phyloP scores from a whole-genome alignment of 140 eudicot genomes.

The Erigeron philadelphicus region DNA sequence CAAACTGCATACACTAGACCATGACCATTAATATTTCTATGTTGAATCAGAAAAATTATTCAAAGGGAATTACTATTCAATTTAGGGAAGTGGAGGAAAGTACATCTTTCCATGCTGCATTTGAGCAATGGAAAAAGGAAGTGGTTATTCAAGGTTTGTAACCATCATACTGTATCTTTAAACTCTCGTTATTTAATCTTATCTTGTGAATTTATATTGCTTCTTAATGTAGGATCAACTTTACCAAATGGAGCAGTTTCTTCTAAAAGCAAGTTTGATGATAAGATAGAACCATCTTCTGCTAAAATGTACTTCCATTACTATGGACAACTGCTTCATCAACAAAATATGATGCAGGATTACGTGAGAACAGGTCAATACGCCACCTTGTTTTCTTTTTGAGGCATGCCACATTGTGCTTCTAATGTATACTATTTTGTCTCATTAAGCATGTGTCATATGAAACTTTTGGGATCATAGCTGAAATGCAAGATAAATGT shows the following conservation, averaged over 20 bases:
- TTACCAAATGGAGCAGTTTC: slow-evolving; percentile 56
- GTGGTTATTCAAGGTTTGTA: slow-evolving; percentile 48
- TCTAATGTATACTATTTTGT: slow-evolving; percentile 2
- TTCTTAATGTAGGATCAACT: slow-evolving; percentile 39
- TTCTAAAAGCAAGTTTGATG: slow-evolving; percentile 80
- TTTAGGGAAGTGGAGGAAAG: slow-evolving; percentile 81
- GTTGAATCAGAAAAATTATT: slow-evolving; percentile 62
- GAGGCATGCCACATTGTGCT: slow-evolving; percentile 20
- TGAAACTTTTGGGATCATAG: neutral
- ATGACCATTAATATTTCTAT: slow-evolving; percentile 22
- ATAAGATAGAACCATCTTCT: slow-evolving; percentile 90
- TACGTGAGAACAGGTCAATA: slow-evolving; percentile 91
- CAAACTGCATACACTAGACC: slow-evolving; percentile 13
- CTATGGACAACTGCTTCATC: slow-evolving; percentile 89
- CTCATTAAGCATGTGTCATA: neutral
- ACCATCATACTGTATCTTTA: neutral
- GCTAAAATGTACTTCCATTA: slow-evolving; percentile 97
- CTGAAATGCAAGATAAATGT: slow-evolving; percentile 8
- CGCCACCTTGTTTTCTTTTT: neutral
- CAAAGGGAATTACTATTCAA: slow-evolving; percentile 66
- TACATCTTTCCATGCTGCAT: slow-evolving; percentile 75
- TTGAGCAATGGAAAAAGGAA: slow-evolving; percentile 77
- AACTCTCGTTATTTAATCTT: no score
- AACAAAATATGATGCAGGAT: slow-evolving; percentile 99
- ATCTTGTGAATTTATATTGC: slow-evolving; percentile 3